Conservation (phyloP, 306 rosid genomes). For the peach (Prunus persica) region Prunus_persica_NCBIv2 NC_034013.1:17444501-17445000, state of each 20-base stretch:
- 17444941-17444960: conserved; percentile 8
- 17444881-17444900: conserved; percentile 18
- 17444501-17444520: not conserved
- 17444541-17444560: not conserved
- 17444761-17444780: conserved; percentile 45
- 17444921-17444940: not conserved
- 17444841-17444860: not conserved
- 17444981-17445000: not conserved
- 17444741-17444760: conserved; percentile 64
- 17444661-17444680: conserved; percentile 50
- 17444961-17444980: not conserved
- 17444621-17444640: conserved; percentile 48
- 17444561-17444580: conserved; percentile 54
- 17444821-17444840: conserved; percentile 3
- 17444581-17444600: conserved; percentile 50
- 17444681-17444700: conserved; percentile 48
- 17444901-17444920: not conserved
- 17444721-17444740: conserved; percentile 58
- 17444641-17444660: conserved; percentile 50
- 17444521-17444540: not conserved
- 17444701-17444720: conserved; percentile 87
- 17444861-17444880: conserved; percentile 18
- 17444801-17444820: conserved; percentile 13
- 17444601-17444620: conserved; percentile 65
- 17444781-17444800: conserved; percentile 24